Percentiles rank a stretch among this genome's conserved stretches.
Conservation (phyloP, 2,329 filamentous ascomycete species). For the Sordariomycetes sp. region DNA sequence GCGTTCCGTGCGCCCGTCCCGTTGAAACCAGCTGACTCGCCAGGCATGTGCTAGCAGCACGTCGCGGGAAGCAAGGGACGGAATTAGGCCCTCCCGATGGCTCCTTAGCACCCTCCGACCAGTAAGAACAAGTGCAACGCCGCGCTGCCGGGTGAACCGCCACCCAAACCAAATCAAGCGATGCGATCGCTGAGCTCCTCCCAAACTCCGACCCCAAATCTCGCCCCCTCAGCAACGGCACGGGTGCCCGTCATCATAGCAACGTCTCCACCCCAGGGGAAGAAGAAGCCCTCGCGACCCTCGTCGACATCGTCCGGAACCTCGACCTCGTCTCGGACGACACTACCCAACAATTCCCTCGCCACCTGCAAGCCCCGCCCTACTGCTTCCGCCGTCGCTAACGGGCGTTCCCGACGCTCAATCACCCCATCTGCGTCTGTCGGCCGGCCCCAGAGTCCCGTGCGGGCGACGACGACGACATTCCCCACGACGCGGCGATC, state of each 20-base stretch:
- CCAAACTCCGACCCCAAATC: background rate
- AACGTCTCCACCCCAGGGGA: background rate
- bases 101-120: background rate
- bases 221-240: background rate
- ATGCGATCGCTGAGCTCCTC: background rate
- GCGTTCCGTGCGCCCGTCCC: background rate
- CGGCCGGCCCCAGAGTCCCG: background rate
- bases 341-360: background rate
- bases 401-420: conserved; percentile 2
- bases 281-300: background rate
- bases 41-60: background rate
- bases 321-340: background rate
- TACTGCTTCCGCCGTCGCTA: background rate
- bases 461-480: background rate
- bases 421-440: conserved; percentile 1
- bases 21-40: background rate
- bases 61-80: background rate
- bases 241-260: background rate
- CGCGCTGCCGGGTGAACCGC: background rate
- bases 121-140: background rate
- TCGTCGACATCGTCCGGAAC: conserved; percentile 1
- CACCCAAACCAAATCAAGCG: background rate
- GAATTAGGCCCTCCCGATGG: background rate
- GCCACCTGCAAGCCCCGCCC: conserved; percentile 2
- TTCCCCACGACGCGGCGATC: background rate